Conservation (phyloP, 768 basidiomycete species). For the Hygrophorus russula region DNA sequence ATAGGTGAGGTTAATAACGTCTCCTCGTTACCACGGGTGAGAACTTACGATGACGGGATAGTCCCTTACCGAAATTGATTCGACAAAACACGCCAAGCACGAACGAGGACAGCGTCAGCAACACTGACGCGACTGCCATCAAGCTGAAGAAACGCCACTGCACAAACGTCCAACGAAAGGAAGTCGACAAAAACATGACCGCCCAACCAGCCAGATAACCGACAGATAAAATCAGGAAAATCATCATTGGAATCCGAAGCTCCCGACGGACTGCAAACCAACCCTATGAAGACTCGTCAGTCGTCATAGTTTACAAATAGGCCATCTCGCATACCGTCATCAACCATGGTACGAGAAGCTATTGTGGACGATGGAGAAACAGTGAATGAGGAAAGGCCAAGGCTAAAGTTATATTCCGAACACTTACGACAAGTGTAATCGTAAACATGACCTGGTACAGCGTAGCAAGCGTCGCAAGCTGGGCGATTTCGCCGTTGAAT, state of each 20-base stretch:
- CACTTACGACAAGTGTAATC: conserved; percentile 48
- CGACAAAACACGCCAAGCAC: conserved; percentile 57
- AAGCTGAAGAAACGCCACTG: conserved; percentile 68
- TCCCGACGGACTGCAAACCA: conserved; percentile 72
- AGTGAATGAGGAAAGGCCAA: background rate
- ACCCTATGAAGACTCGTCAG: conserved; percentile 29
- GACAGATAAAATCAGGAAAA: conserved; percentile 51
- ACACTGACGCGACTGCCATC: conserved; percentile 46
- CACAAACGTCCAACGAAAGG: conserved; percentile 68
- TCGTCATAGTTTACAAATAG: background rate
- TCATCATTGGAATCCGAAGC: conserved; percentile 40
- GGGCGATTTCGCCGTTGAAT: conserved; percentile 53
- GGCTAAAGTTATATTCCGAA: no score
- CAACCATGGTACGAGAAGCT: conserved; percentile 67
- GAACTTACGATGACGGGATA: conserved; percentile 51
- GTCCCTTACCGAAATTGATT: conserved; percentile 68
- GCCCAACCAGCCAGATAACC: conserved; percentile 61
- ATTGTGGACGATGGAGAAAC: conserved; percentile 6
- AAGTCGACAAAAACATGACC: conserved; percentile 57
- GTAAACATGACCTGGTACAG: conserved; percentile 48
- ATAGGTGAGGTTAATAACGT: background rate
- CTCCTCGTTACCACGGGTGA: background rate
- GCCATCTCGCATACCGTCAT: conserved; percentile 28
- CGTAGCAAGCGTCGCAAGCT: conserved; percentile 28
- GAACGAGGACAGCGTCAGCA: conserved; percentile 43